Evolutionary conservation across 2,329 filamentous ascomycete genomes (phyloP).

Genomic region (Colletotrichum tropicicola): DNA sequence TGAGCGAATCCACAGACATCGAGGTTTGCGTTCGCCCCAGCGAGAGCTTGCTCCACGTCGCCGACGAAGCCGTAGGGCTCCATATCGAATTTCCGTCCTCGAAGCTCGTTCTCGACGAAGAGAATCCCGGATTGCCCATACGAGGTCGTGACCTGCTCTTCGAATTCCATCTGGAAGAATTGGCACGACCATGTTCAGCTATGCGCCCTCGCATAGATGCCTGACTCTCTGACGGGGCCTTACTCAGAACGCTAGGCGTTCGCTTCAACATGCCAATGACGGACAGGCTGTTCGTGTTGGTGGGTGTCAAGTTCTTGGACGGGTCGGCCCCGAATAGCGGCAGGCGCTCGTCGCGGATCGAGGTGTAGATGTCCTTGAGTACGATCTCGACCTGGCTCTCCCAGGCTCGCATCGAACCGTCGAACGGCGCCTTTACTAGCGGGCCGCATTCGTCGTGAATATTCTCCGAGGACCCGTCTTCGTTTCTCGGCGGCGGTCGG

Average conservation of each 20-base stretch:
- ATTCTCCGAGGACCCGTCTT: constrained; percentile 43
- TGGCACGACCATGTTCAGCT: constrained; percentile 62
- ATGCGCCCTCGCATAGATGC: constrained; percentile 76
- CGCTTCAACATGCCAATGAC: constrained; percentile 83
- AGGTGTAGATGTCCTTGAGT: constrained; percentile 89
- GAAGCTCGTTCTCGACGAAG: constrained; percentile 91
- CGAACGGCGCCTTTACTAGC: constrained; percentile 80
- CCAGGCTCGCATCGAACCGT: constrained; percentile 82
- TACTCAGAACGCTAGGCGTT: constrained; percentile 90
- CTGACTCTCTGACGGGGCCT: constrained; percentile 85
- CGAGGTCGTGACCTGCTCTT: constrained; percentile 87
- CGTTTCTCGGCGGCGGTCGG: constrained; percentile 56
- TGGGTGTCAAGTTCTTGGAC: constrained; percentile 48
- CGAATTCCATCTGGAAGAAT: constrained; percentile 78
- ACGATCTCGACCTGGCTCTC: constrained; percentile 90
- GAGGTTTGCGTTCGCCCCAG: constrained; percentile 90
- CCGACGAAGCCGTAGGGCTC: constrained; percentile 87
- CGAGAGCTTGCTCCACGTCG: constrained; percentile 94
- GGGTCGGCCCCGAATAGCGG: constrained; percentile 80
- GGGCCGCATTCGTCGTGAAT: constrained; percentile 71
- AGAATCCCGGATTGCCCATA: constrained; percentile 79
- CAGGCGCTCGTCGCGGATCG: constrained; percentile 86
- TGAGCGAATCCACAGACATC: constrained; percentile 91
- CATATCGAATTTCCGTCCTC: constrained; percentile 91
- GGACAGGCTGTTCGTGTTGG: constrained; percentile 72